These are phyloP conservation scores for Arthrobotrys sphaeroides DNA, from an alignment of 2,329 filamentous ascomycete genomes.

Conservation along the genomic window DNA sequence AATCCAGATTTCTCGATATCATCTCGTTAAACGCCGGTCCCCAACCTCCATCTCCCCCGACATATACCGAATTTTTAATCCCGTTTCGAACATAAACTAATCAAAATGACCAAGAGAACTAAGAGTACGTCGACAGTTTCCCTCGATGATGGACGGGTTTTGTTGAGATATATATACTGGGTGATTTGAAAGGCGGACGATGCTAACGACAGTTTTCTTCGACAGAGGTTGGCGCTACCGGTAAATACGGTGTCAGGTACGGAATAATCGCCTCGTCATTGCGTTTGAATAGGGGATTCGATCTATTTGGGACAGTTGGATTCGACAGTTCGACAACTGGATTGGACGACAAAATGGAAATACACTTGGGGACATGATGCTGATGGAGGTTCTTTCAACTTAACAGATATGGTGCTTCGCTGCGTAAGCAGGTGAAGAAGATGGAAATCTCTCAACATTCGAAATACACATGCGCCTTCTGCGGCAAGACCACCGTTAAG, in stretches of 20 bases:
- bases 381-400: constrained; percentile 37
- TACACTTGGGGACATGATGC: constrained; percentile 14
- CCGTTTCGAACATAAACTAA: constrained; percentile 59
- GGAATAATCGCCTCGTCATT: constrained; percentile 61
- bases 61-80: constrained; percentile 55
- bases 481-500: constrained; percentile 94
- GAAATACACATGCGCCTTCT: constrained; percentile 97
- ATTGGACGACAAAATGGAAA: constrained; percentile 23
- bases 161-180: too few species aligned
- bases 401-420: constrained; percentile 92
- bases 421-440: constrained; percentile 99
- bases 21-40: constrained; percentile 14
- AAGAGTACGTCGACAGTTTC: constrained; percentile 68
- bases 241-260: constrained; percentile 98
- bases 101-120: constrained; percentile 93
- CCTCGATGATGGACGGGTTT: constrained; percentile 5
- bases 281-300: neutral
- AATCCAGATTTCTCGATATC: constrained; percentile 35
- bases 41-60: constrained; percentile 38
- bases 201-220: constrained; percentile 59
- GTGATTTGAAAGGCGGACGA: neutral
- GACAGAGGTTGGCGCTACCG: constrained; percentile 91
- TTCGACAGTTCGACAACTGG: constrained; percentile 15
- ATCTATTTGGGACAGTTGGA: constrained; percentile 54
- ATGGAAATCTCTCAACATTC: constrained; percentile 99